These are phyloP conservation scores for Acidomyces sp. DNA, from an alignment of 495 filamentous ascomycete genomes.

Conservation along the genomic window DNA sequence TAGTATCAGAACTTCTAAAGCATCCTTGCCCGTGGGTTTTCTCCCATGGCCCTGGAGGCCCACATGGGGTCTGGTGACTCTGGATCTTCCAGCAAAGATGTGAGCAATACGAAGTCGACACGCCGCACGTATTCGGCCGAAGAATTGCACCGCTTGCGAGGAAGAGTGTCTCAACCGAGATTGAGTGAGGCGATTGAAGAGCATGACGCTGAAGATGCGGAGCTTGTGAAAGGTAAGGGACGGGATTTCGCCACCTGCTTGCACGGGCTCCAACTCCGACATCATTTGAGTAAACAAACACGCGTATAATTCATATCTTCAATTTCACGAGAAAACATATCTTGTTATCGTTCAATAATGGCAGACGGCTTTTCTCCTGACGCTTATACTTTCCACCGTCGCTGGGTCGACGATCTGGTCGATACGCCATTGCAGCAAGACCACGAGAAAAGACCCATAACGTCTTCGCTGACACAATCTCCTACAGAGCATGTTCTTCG, in stretches of 20 bases:
- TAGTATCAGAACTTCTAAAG: too few relatives aligned
- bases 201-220: conserved; percentile 18
- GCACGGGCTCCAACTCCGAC: conserved; percentile 4
- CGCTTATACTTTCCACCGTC: neutral
- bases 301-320: too few relatives aligned
- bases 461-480: conserved; percentile 6
- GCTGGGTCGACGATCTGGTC: conserved; percentile 5
- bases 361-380: neutral
- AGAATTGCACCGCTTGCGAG: conserved; percentile 12
- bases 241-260: conserved; percentile 1
- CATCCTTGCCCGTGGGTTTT: too few relatives aligned
- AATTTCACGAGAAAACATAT: too few relatives aligned
- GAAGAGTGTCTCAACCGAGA: conserved; percentile 14
- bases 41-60: too few relatives aligned
- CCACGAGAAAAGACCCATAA: too few relatives aligned
- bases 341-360: too few relatives aligned
- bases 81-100: neutral
- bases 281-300: conserved; percentile 5
- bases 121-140: conserved; percentile 20
- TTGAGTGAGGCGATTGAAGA: conserved; percentile 19
- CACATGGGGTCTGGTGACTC: too few relatives aligned
- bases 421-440: too few relatives aligned
- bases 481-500: conserved; percentile 21
- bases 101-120: neutral
- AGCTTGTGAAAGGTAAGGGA: conserved; percentile 19